Base-by-base conservation (phyloP, 73 alveolate species). In the Tetrahymena borealis region DNA sequence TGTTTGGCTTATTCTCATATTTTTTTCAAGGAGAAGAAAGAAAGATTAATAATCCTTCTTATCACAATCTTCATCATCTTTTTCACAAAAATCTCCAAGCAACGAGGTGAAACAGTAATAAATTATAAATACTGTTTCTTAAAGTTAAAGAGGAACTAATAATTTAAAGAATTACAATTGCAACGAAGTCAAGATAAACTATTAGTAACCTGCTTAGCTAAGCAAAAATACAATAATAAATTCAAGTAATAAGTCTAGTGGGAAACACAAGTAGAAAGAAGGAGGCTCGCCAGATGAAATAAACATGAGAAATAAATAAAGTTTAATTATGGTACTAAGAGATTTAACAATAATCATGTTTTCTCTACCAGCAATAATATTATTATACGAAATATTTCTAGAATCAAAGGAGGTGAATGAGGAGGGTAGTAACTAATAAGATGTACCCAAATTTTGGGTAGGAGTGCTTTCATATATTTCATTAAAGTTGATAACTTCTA, bases 241-340 rank as follows among this genome's bases (percentile, higher is more conserved):
- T n/a, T n/a, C n/a, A n/a, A n/a, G n/a, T n/a, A n/a, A n/a, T n/a
- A n/a, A n/a, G n/a, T n/a, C n/a, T n/a, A n/a, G n/a, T n/a, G n/a
- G n/a, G n/a, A n/a, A n/a, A n/a, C n/a, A n/a, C n/a, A n/a, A 60
- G 85, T 60, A 60, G 85, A 60, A 60, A 60, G 85, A 60, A 60
- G 16, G 38, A 60, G 28, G 28, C 28, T 60, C 38, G 9, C 16
- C 10, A 35, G 85, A 60, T 60, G 28, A 60, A 60, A 13, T 2
- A 13, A n/a, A 24, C 85, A 60, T 28, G 28, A 20, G 2, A 60
- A 60, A n/a, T 60, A 18, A 15, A 35, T 32, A 60, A 24, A 60
- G n/a, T 60, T 24, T 60, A 1, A 15, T 15, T 60, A n/a, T n/a
- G n/a, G n/a, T 60, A 60, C 10, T 60, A 4, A 60, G 85, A 60